A percentile compares a stretch with the other conserved stretches of the same genome.
phyloP scores from a whole-genome alignment of 805 yeast genomes.

The Cyberlindnera amylophila region DNA sequence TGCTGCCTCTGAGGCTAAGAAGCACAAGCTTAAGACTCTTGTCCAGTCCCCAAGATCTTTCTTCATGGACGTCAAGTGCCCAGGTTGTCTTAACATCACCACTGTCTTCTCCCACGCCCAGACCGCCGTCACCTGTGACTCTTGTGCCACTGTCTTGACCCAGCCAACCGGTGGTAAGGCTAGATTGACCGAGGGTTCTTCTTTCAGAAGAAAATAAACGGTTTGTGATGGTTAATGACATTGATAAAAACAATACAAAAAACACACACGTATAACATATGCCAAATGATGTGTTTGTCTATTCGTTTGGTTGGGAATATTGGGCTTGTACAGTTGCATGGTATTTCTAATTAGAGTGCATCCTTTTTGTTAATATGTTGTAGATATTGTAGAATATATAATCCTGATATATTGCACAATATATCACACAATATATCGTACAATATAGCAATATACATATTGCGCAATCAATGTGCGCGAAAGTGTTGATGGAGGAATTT shows the following conservation, averaged over 20 bases:
- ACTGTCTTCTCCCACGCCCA: constrained; percentile 99
- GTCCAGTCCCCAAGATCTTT: constrained; percentile 98
- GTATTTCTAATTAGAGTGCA: constrained; percentile 7
- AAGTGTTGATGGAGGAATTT: too few species aligned
- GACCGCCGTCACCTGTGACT: constrained; percentile 99
- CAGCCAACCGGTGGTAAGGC: constrained; percentile 99
- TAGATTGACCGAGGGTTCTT: constrained; percentile 98
- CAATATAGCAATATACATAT: too few species aligned
- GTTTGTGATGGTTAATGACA: neutral
- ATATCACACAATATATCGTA: too few species aligned
- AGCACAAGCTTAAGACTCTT: constrained; percentile 96
- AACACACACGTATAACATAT: neutral
- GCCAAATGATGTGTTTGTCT: constrained; percentile 3
- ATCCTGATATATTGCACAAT: too few species aligned
- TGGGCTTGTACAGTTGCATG: constrained; percentile 6
- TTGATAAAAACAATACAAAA: neutral
- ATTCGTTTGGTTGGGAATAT: constrained; percentile 5
- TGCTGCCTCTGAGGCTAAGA: constrained; percentile 92
- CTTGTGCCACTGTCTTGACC: constrained; percentile 97
- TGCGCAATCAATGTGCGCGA: too few species aligned
- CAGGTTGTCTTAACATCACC: constrained; percentile 98
- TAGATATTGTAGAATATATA: constrained; percentile 1
- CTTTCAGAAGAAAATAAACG: constrained; percentile 96
- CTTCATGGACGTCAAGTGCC: constrained; percentile 99
- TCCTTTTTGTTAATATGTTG: constrained; percentile 1